Percentiles rank a stretch among this genome's conserved stretches.
phyloP scores from a whole-genome alignment of 257 asterid species.

The Verbascum thapsus region DNA sequence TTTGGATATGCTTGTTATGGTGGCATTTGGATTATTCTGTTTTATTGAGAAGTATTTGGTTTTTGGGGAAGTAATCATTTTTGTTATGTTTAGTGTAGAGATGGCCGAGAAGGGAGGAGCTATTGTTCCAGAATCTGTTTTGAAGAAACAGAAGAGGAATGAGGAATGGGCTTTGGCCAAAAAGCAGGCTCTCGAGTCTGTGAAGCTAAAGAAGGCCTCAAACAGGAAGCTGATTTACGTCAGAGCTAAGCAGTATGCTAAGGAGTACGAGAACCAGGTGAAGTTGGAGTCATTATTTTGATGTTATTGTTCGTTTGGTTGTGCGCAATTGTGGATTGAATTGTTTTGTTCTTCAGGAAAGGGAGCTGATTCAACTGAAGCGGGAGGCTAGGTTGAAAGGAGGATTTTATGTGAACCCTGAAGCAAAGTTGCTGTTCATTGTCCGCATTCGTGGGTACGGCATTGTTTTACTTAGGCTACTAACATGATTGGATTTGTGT shows the following conservation, averaged over 20 bases:
- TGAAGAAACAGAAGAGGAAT: slow-evolving; percentile 55
- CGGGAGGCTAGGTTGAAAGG: slow-evolving; percentile 67
- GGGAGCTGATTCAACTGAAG: slow-evolving; percentile 57
- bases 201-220: slow-evolving; percentile 43
- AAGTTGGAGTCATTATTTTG: not conserved
- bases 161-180: slow-evolving; percentile 62
- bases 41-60: not conserved
- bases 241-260: slow-evolving; percentile 47
- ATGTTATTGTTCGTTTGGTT: not conserved
- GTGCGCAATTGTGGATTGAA: not conserved
- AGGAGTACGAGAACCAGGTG: slow-evolving; percentile 52
- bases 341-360: slow-evolving; percentile 33
- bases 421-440: slow-evolving; percentile 55
- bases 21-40: not conserved
- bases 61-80: slow-evolving; percentile 9
- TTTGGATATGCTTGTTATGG: not conserved
- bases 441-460: slow-evolving; percentile 63
- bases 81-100: slow-evolving; percentile 19
- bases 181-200: slow-evolving; percentile 42
- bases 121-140: slow-evolving; percentile 49
- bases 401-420: slow-evolving; percentile 57
- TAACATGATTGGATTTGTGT: not conserved
- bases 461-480: not conserved
- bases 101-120: slow-evolving; percentile 46
- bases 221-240: slow-evolving; percentile 49